Base-by-base conservation (phyloP, 1,284 basidiomycete genomes). In the Volvariella volvacea region DNA sequence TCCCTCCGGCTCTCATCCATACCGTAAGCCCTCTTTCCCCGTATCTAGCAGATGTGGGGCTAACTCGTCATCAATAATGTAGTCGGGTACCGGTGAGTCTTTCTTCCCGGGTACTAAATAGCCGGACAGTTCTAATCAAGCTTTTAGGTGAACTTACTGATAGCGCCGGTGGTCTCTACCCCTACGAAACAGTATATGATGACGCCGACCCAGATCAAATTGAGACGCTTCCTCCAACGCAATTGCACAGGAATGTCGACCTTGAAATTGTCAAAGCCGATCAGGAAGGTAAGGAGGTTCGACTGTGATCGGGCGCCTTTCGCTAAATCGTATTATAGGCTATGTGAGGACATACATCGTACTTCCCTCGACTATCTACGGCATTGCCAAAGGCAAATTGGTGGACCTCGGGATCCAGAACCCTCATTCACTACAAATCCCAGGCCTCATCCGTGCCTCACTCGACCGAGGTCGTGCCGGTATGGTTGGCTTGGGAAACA, bases 301-400 rank as follows among this genome's bases (percentile, higher is more conserved):
- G 21, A 44, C 20, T 12, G 39, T 19, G 9, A 15, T 21, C 33
- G 30, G 22, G 21, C 14, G 9, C 30, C n/a, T 15, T 22, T n/a
- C 10, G 15, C 14, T 46, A 15, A 47, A 39, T 33, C 21, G 17
- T 14, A 20, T 19, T 21, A n/a, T 33, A 71, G 71, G 73, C 7
- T 74, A 70, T 51, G 57, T 66, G 17, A 66, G 64, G 44, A 62
- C 60, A 1, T 71, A 73, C 48, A 65, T 75, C 22, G 48, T 75
- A n/a, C 39, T 70, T 7, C 74, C 74, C 6, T 61, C 64, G 2
- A 69, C 66, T 0, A 70, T 76, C 19, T 76, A 67, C 47, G 70
- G 69, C 7, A 56, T 70, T 21, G 65, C 69, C 1, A 58, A 55
- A 2, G 64, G 67, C n/a, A 54, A 53, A 16, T 58, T 74, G n/a